phyloP scores from a whole-genome alignment of 177 flowering plant species.

The Tripterygium wilfordii region DNA sequence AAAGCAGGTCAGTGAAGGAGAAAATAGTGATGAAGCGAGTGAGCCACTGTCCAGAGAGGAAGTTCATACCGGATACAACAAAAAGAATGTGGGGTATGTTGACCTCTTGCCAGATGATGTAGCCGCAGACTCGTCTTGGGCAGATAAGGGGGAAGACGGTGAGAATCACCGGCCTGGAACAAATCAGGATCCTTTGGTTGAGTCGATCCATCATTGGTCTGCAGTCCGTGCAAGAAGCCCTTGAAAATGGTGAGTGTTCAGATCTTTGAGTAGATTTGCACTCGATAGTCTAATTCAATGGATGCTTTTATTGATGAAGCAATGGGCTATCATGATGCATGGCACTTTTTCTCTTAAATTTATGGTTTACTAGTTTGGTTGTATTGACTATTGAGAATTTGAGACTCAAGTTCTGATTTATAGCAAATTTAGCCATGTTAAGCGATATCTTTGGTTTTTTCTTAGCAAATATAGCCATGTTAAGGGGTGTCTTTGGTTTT shows the following conservation, averaged over 20 bases:
- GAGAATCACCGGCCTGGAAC: slow-evolving; percentile 21
- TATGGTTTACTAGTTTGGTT: too few relatives aligned
- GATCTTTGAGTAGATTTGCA: not conserved
- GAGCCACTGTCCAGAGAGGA: slow-evolving; percentile 35
- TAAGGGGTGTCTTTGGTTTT: too few relatives aligned
- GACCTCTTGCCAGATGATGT: slow-evolving; percentile 34
- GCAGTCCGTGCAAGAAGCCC: slow-evolving; percentile 65
- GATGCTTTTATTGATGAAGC: too few relatives aligned
- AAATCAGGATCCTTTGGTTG: slow-evolving; percentile 47
- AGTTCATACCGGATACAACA: slow-evolving; percentile 20
- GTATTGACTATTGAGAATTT: too few relatives aligned
- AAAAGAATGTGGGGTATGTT: slow-evolving; percentile 31
- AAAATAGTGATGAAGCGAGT: slow-evolving; percentile 39
- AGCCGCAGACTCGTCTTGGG: slow-evolving; percentile 32
- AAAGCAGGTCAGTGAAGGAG: slow-evolving; percentile 30
- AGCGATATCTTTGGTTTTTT: too few relatives aligned
- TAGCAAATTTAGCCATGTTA: too few relatives aligned
- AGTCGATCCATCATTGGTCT: slow-evolving; percentile 52
- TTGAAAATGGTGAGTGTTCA: slow-evolving; percentile 48
- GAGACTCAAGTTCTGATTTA: too few relatives aligned
- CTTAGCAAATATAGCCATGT: too few relatives aligned
- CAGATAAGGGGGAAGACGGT: slow-evolving; percentile 23
- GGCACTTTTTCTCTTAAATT: too few relatives aligned
- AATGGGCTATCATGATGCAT: too few relatives aligned
- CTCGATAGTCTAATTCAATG: too few relatives aligned